Evolutionary conservation across 2,329 filamentous ascomycete genomes (phyloP).

Genomic region (Talaromyces sp.): DNA sequence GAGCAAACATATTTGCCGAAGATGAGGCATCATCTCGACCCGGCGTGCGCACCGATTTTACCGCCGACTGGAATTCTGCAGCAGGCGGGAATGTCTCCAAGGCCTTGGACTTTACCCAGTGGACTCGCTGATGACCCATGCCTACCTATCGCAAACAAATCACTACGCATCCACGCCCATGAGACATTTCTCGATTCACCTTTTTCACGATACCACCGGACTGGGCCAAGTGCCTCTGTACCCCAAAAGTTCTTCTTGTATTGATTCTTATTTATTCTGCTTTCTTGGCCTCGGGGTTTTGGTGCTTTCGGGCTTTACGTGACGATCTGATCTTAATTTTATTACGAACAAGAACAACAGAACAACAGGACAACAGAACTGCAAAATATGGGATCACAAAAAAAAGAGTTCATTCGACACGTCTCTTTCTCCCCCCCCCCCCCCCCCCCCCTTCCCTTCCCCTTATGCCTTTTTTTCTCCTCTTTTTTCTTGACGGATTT

Average conservation of each 20-base stretch:
- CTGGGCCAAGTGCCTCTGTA: not conserved
- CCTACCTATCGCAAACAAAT: not conserved
- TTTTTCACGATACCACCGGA: not conserved
- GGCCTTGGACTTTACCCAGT: constrained; percentile 38
- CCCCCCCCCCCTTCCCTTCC: too few species aligned
- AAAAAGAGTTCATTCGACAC: not conserved
- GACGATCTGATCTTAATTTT: not conserved
- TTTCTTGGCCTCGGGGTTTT: not conserved
- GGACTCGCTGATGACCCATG: constrained; percentile 25
- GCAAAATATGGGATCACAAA: not conserved
- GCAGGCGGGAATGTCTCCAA: constrained; percentile 33
- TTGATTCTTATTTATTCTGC: not conserved
- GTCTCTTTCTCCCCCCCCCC: not conserved
- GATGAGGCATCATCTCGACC: constrained; percentile 25
- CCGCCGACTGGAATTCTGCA: constrained; percentile 31
- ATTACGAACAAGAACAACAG: not conserved
- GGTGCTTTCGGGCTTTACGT: not conserved
- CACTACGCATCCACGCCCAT: not conserved
- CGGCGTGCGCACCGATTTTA: constrained; percentile 28
- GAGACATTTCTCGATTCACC: not conserved
- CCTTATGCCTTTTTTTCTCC: too few species aligned
- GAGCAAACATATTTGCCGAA: constrained; percentile 32
- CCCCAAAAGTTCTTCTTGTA: not conserved
- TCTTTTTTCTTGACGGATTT: not conserved
- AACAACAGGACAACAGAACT: not conserved